Percentiles rank a stretch among this genome's conserved stretches.
phyloP scores from a whole-genome alignment of 306 rosid species.

The Vigna reflexopilosa region DNA sequence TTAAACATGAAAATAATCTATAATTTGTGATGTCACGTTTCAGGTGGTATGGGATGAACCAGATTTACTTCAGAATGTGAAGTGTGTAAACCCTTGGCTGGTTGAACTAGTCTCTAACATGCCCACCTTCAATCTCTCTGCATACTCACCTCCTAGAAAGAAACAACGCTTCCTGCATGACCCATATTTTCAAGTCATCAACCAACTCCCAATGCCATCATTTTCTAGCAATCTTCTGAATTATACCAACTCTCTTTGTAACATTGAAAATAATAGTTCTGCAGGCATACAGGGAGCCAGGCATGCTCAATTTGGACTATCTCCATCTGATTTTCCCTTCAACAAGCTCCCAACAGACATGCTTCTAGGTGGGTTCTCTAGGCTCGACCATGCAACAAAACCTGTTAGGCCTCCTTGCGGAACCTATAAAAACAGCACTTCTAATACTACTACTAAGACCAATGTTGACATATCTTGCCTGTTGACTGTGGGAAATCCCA shows the following conservation, averaged over 20 bases:
- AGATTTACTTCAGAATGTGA: conserved; percentile 92
- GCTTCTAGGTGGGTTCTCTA: conserved; percentile 58
- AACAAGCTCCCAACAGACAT: conserved; percentile 60
- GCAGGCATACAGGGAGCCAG: conserved; percentile 99
- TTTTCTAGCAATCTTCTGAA: conserved; percentile 57
- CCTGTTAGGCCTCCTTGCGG: conserved; percentile 52
- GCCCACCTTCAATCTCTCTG: conserved; percentile 75
- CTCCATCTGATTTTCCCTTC: conserved; percentile 67
- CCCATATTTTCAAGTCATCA: conserved; percentile 61
- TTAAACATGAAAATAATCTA: neutral
- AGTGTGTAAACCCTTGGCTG: conserved; percentile 93
- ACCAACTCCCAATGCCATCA: conserved; percentile 72
- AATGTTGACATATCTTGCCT: conserved; percentile 62
- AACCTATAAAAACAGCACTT: conserved; percentile 36
- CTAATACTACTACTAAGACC: conserved; percentile 38
- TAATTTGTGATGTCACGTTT: conserved; percentile 32
- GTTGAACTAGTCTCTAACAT: conserved; percentile 81
- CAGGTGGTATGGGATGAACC: conserved; percentile 99
- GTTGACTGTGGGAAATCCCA: conserved; percentile 63
- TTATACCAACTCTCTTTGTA: conserved; percentile 56
- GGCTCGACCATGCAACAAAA: conserved; percentile 51
- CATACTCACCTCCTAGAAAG: conserved; percentile 82
- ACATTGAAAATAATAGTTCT: conserved; percentile 57
- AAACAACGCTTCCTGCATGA: conserved; percentile 63
- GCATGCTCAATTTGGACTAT: conserved; percentile 86